Base-by-base conservation (phyloP, 768 basidiomycete species). In the Pleurotus tuber-regium region DNA sequence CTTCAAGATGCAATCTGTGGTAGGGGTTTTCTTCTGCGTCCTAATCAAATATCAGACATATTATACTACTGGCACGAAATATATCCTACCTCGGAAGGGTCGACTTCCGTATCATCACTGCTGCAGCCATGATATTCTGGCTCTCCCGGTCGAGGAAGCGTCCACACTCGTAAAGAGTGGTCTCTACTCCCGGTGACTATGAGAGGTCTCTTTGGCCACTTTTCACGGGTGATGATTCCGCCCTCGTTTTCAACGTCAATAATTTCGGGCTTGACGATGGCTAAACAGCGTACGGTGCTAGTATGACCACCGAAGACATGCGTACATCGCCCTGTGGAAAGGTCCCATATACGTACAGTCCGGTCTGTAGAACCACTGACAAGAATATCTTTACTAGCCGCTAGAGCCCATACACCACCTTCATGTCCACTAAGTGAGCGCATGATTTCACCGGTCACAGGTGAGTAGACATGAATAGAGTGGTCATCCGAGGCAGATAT, bases 401-500 rank as follows among this genome's bases (percentile, higher is more conserved):
- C 89, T n/a, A 98, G 73, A 12, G 95, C 94, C 95, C 95, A 98
- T 1, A 98, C 93, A 14, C 95, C 95, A 43, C 95, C 95, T 59
- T 93, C 90, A 60, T 98, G 95, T 2, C 95, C 96, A 52, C 89
- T 79, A 36, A 98, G 77, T 1, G 86, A 80, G 35, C 80, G 83
- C 4, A 87, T 66, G 18, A 90, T 78, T 30, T 82, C 76, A 10
- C 96, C 96, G 0, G 87, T 89, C 23, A 78, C 66, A n/a, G 92
- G 94, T 19, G 87, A 88, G 66, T 96, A 98, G 40, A 99, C 84
- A 62, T 95, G 91, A 62, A 98, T 97, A 3, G 92, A 90, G 60
- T 98, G 92, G 68, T 98, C 95, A 67, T 99, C 96, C 0, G 93
- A 96, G 9, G 96, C 95, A 9, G 92, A 94, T 61, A 99, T 92